phyloP scores from a whole-genome alignment of 768 basidiomycete genomes.

The Candolleomyces aberdarensis region DNA sequence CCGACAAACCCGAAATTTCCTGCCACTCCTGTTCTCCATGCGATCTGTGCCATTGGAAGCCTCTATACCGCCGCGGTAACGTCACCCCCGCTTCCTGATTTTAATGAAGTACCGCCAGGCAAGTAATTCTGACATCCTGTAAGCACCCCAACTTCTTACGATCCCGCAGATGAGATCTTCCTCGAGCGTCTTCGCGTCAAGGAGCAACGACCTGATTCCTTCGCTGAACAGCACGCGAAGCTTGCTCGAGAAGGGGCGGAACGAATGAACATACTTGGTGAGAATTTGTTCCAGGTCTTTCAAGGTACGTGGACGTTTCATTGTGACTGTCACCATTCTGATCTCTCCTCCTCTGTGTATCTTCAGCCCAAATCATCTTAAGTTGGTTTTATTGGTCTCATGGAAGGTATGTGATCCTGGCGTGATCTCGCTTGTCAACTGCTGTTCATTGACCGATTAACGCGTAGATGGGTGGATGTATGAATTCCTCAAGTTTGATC shows the following conservation, averaged over 20 bases:
- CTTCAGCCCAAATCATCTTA: conserved; percentile 56
- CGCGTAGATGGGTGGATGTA: conserved; percentile 70
- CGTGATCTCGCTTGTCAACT: conserved; percentile 4
- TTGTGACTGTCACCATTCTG: not conserved
- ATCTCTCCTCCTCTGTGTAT: not conserved
- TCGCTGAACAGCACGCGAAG: conserved; percentile 63
- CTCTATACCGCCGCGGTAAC: conserved; percentile 69
- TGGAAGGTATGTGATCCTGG: conserved; percentile 46
- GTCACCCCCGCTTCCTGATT: conserved; percentile 50
- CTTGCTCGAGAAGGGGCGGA: conserved; percentile 51
- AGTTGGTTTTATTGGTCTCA: conserved; percentile 76
- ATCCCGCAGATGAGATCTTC: conserved; percentile 50
- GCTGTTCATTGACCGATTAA: conserved; percentile 1
- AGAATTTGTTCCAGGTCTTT: conserved; percentile 53
- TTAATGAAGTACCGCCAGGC: conserved; percentile 47
- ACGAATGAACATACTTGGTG: conserved; percentile 44
- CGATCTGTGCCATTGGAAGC: conserved; percentile 81
- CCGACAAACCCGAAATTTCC: conserved; percentile 76
- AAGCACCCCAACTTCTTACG: not conserved
- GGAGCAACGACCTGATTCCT: conserved; percentile 51
- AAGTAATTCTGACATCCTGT: conserved; percentile 8
- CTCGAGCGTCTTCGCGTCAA: conserved; percentile 40
- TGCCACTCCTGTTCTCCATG: conserved; percentile 66
- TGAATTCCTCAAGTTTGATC: conserved; percentile 9
- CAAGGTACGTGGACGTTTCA: conserved; percentile 44